Evolutionary conservation across 2,329 filamentous ascomycete genomes (phyloP), one percentile per base, ranked within the genome.

Genomic region (Zasmidium cellare): DNA sequence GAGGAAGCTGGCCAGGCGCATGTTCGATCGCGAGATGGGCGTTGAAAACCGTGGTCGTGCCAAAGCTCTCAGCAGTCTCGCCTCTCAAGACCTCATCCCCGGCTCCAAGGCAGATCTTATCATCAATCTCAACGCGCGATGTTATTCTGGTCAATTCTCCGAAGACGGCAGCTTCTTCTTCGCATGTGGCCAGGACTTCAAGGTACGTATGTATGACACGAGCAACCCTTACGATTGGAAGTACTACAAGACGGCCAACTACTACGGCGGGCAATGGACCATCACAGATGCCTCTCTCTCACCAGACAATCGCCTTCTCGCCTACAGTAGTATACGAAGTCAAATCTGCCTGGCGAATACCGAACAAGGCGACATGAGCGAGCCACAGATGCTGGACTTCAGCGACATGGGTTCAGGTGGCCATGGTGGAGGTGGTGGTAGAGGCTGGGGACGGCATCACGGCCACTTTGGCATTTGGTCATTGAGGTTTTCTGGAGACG

Each of bases 81-180:
- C 96, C 20, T 59, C 65, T 2, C 70, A 94, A 83, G 83, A 83
- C 25, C 82, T 96, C 78, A 86, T 97, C 58, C 93, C 94, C 0
- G 83, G 84, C 2, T 88, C 87, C 0, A 83, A 84, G 22, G 88
- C 91, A 0, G 93, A 97, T 70, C 89, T 90, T 69, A 90, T 96
- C 60, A 88, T 97, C 61, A 90, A 96, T 68, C 96, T 92, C 71
- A 85, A 92, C 55, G 83, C 88, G 3, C 87, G 91, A 44, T 92
- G 94, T 53, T 97, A 97, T 71, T 96, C 91, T 2, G 94, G 94
- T 1, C 93, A 97, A 71, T 99, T 97, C 72, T 96, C 91, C 0
- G 90, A 96, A 64, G 94, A 99, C 67, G 94, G 94, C 23, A 96
- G 96, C 74, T 97, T 97, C 78, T 97, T 97, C 78, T 97, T 93